Evolutionary conservation across 345 rosid genomes (phyloP).

Genomic region (Carallia pectinifolia): DNA sequence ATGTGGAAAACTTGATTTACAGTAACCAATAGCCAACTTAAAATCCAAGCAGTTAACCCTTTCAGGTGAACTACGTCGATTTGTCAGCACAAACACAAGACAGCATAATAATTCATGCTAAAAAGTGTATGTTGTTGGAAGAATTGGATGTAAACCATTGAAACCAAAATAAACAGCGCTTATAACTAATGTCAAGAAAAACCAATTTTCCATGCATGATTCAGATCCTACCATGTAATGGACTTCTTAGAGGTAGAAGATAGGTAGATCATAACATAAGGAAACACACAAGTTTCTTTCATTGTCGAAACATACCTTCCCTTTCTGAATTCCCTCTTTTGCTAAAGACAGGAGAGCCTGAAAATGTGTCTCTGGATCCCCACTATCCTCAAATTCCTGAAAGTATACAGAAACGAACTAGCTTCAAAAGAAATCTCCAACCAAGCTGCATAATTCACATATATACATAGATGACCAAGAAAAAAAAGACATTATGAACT

Average conservation of each 20-base stretch:
- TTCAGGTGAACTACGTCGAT: background rate
- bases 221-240: too few relatives aligned
- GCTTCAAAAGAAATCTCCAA: slow-evolving; percentile 16
- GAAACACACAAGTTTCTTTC: too few relatives aligned
- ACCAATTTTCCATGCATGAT: too few relatives aligned
- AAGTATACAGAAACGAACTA: slow-evolving; percentile 13
- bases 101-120: background rate
- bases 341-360: slow-evolving; percentile 75
- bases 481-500: background rate
- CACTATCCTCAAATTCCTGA: slow-evolving; percentile 90
- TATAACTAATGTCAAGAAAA: too few relatives aligned
- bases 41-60: slow-evolving; percentile 2
- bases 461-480: slow-evolving; percentile 1
- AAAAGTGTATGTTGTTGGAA: background rate
- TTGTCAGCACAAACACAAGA: background rate
- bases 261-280: too few relatives aligned
- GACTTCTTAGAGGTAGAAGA: too few relatives aligned
- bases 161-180: too few relatives aligned
- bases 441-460: background rate
- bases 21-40: background rate
- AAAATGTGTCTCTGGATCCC: slow-evolving; percentile 84
- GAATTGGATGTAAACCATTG: too few relatives aligned
- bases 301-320: slow-evolving; percentile 53
- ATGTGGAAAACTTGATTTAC: background rate
- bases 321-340: slow-evolving; percentile 79